Conservation (phyloP, 192 early-diverging fungal species). For the Gamsiella multidivaricata region DNA sequence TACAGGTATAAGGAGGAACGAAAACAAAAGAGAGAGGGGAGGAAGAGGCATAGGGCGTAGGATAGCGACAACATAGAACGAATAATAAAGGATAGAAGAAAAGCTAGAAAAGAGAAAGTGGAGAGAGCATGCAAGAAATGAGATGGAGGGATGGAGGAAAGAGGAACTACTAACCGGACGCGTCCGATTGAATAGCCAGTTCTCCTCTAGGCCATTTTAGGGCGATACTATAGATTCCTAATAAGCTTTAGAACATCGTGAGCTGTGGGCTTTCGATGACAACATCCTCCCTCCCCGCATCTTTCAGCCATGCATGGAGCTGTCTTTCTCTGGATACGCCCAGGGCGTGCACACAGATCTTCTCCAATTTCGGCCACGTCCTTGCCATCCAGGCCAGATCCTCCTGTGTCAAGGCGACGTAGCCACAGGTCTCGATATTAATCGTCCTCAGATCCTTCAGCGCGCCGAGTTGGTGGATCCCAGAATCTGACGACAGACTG, state of each 20-base stretch:
- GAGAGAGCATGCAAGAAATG: too few relatives aligned
- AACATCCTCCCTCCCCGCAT: constrained; percentile 17
- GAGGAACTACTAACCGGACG: too few relatives aligned
- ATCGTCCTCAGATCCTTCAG: constrained; percentile 13
- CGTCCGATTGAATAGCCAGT: too few relatives aligned
- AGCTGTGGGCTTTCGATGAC: constrained; percentile 3
- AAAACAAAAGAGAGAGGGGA: too few relatives aligned
- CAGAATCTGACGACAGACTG: not conserved
- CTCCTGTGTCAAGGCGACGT: not conserved
- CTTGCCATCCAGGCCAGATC: constrained; percentile 26
- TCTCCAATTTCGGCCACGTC: constrained; percentile 25
- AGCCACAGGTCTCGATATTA: constrained; percentile 36
- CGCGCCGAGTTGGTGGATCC: not conserved
- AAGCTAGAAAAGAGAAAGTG: too few relatives aligned
- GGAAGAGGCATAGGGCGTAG: too few relatives aligned
- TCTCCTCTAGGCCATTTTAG: too few relatives aligned
- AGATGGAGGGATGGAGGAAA: too few relatives aligned
- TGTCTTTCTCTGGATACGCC: constrained; percentile 15
- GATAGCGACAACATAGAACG: too few relatives aligned
- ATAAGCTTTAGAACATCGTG: not conserved
- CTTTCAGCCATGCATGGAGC: constrained; percentile 14
- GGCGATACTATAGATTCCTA: too few relatives aligned
- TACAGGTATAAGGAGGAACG: too few relatives aligned
- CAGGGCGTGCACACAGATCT: constrained; percentile 11
- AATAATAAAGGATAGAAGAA: too few relatives aligned